Percentiles rank a stretch among this genome's conserved stretches.
Evolutionary conservation across 148 eudicot genomes (phyloP).

Genomic region (Spergularia bocconei): DNA sequence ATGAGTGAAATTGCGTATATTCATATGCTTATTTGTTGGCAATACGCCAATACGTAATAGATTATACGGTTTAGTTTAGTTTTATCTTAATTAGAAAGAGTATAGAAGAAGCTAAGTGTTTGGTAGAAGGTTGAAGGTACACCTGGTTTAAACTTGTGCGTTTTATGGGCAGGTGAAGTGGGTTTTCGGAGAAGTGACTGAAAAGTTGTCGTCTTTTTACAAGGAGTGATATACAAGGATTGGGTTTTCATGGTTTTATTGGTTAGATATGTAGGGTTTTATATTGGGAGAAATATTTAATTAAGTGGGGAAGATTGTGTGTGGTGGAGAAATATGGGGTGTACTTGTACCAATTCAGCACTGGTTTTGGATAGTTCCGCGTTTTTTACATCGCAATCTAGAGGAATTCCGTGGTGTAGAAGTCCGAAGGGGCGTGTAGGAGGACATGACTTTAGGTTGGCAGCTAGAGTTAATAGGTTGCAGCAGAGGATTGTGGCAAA

Average conservation of each 20-base stretch:
- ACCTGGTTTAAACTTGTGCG: not conserved
- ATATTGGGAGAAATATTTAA: not conserved
- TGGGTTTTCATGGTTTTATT: not conserved
- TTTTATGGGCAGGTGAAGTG: too few species aligned
- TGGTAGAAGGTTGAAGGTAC: too few species aligned
- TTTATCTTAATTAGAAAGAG: too few species aligned
- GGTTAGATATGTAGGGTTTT: conserved; percentile 20
- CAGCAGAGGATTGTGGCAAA: conserved; percentile 15
- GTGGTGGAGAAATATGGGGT: conserved; percentile 31
- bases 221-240: not conserved
- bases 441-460: conserved; percentile 12
- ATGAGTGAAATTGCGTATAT: too few species aligned
- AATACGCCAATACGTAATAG: too few species aligned
- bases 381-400: conserved; percentile 15
- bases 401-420: not conserved
- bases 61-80: too few species aligned
- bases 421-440: conserved; percentile 12
- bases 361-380: conserved; percentile 24
- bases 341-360: conserved; percentile 32
- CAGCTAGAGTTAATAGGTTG: conserved; percentile 11
- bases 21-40: too few species aligned
- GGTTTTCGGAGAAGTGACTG: too few species aligned
- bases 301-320: conserved; percentile 1
- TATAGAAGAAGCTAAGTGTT: too few species aligned
- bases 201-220: not conserved